Evolutionary conservation across 1,284 basidiomycete genomes (phyloP), one percentile per base, ranked within the genome.

Genomic region (Wolfiporia cocos): DNA sequence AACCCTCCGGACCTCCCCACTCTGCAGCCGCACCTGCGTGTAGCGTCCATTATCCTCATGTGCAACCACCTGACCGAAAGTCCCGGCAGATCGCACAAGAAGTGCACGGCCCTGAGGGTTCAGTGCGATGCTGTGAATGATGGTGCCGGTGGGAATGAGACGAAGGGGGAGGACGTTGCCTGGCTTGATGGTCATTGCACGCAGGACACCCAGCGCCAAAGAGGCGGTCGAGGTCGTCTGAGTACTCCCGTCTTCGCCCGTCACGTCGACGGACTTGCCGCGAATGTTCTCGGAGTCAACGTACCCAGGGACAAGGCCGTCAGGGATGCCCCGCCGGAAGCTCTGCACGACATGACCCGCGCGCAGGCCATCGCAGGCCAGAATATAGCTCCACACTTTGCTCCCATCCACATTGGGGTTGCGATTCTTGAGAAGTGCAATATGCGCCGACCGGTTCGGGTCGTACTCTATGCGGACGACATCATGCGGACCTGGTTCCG

Each of bases 401-500:
- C 44, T 61, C 4, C 75, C 77, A 54, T 71, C 64, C 12, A 61
- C 53, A 14, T 58, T 58, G 1, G 68, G 65, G 54, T 80, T 64
- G 45, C 81, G 71, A 59, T 74, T 79, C 55, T 75, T 72, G 51
- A 98, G 60, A 41, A 99, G 75, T 1, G 95, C 95, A 56, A 99
- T 94, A 64, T 99, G 96, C 3, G 90, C 92, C 33, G 85, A 89
- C 38, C 95, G 76, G 23, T 90, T 89, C 0, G 95, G 95, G 69
- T 99, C 95, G 62, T 97, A 99, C 66, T 99, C 95, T 55, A 99
- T 89, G 33, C 94, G 79, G 12, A 95, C 75, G 33, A 98, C 93
- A 51, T 92, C 84, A 60, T 92, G 89, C 32, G 85, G 71, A 5
- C 95, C 95, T 0, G 77, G 65, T 49, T 85, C 81, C 37, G 66